Percentiles rank a stretch among this genome's conserved stretches.
Evolutionary conservation across 129 eudicot species (phyloP).

Genomic region (Rutidosis leptorrhynchoides): DNA sequence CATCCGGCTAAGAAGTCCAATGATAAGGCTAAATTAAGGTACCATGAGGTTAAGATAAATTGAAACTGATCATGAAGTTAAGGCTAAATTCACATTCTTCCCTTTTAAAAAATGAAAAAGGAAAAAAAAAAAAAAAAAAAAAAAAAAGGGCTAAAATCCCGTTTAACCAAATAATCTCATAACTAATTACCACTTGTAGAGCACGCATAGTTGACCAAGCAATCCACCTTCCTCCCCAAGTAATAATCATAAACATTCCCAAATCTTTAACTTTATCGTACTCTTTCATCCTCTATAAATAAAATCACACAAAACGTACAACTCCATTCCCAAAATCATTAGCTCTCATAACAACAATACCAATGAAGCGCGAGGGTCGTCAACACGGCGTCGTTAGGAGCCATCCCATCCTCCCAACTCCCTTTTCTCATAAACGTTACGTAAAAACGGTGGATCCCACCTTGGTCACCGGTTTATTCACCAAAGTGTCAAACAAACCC

Average conservation of each 20-base stretch:
- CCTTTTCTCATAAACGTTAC: slow-evolving; percentile 14
- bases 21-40: too few species aligned
- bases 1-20: too few species aligned
- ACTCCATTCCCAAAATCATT: not conserved
- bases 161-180: too few species aligned
- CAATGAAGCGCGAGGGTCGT: not conserved
- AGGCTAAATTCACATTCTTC: too few species aligned
- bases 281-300: not conserved
- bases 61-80: too few species aligned
- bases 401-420: slow-evolving; percentile 30
- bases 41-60: too few species aligned
- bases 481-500: slow-evolving; percentile 52
- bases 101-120: too few species aligned
- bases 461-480: slow-evolving; percentile 53
- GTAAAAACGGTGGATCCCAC: slow-evolving; percentile 37
- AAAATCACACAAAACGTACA: not conserved
- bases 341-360: not conserved
- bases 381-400: not conserved
- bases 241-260: not conserved
- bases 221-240: not conserved
- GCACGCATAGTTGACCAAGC: slow-evolving; percentile 4
- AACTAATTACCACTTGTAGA: not conserved
- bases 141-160: too few species aligned
- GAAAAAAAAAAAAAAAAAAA: too few species aligned
- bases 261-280: not conserved